A percentile compares a stretch with the other conserved stretches of the same genome.
Evolutionary conservation across 2,329 filamentous ascomycete genomes (phyloP).

Genomic region (Neofusicoccum sp.): DNA sequence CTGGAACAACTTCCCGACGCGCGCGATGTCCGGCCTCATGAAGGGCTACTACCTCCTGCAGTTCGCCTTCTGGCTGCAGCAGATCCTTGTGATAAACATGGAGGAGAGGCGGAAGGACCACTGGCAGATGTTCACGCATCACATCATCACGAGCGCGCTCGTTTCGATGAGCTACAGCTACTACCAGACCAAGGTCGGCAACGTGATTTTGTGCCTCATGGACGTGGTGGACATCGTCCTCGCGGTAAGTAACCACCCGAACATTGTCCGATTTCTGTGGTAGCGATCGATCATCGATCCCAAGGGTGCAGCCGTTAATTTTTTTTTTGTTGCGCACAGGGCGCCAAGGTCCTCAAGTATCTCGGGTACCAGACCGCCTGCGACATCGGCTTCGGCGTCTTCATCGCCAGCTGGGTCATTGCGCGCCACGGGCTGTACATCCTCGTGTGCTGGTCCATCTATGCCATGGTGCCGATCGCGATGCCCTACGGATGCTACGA

Average conservation of each 20-base stretch:
- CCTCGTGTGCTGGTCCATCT: slow-evolving; percentile 79
- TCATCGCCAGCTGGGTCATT: slow-evolving; percentile 81
- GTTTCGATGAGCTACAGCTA: slow-evolving; percentile 83
- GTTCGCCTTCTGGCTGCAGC: slow-evolving; percentile 90
- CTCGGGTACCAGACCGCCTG: slow-evolving; percentile 71
- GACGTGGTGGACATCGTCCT: slow-evolving; percentile 88
- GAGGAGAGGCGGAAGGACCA: slow-evolving; percentile 94
- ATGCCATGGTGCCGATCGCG: slow-evolving; percentile 59
- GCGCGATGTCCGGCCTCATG: slow-evolving; percentile 69
- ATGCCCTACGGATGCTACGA: slow-evolving; percentile 71
- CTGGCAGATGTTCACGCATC: slow-evolving; percentile 93
- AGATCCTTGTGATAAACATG: slow-evolving; percentile 90
- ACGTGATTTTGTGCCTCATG: slow-evolving; percentile 87
- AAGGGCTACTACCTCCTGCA: slow-evolving; percentile 91
- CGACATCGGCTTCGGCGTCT: slow-evolving; percentile 79
- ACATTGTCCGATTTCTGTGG: background rate
- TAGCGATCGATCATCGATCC: background rate
- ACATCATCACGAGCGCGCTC: slow-evolving; percentile 82
- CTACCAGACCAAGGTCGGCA: slow-evolving; percentile 81
- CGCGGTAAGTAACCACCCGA: slow-evolving; percentile 59
- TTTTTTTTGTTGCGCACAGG: background rate
- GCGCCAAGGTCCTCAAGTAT: slow-evolving; percentile 93
- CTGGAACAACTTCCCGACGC: slow-evolving; percentile 81
- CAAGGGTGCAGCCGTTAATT: background rate
- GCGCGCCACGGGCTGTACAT: slow-evolving; percentile 80